phyloP scores from a whole-genome alignment of 495 filamentous ascomycete species.

The Tuber calosporum region DNA sequence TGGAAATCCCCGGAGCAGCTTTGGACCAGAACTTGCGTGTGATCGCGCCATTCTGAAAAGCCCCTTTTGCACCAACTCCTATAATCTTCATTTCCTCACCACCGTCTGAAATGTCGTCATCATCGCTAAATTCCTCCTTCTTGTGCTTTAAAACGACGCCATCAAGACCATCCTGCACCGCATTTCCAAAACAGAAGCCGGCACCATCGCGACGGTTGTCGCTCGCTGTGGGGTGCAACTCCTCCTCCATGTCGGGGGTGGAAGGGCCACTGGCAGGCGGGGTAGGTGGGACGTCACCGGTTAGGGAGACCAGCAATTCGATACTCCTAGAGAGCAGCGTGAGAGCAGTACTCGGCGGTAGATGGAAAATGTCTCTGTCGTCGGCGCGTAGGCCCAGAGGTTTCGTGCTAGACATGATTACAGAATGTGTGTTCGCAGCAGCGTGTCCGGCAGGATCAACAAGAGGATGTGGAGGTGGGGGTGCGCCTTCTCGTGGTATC shows the following conservation, averaged over 20 bases:
- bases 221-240: slow-evolving; percentile 27
- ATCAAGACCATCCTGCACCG: slow-evolving; percentile 42
- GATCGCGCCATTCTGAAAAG: slow-evolving; percentile 68
- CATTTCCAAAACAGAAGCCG: slow-evolving; percentile 35
- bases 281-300: slow-evolving; percentile 67
- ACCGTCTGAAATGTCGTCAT: slow-evolving; percentile 40
- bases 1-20: slow-evolving; percentile 65
- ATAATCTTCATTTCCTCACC: slow-evolving; percentile 48
- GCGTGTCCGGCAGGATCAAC: slow-evolving; percentile 26
- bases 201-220: slow-evolving; percentile 26
- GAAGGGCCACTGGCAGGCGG: slow-evolving; percentile 56
- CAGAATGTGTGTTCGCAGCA: slow-evolving; percentile 31
- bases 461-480: slow-evolving; percentile 29
- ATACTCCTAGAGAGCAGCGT: slow-evolving; percentile 66
- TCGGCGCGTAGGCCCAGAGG: slow-evolving; percentile 37
- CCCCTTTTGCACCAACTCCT: slow-evolving; percentile 55
- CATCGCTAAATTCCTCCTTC: slow-evolving; percentile 27
- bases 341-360: slow-evolving; percentile 68
- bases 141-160: slow-evolving; percentile 45
- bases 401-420: slow-evolving; percentile 32
- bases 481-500: slow-evolving; percentile 34
- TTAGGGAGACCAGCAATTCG: slow-evolving; percentile 62
- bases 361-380: slow-evolving; percentile 58
- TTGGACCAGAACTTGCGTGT: slow-evolving; percentile 89
- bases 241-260: slow-evolving; percentile 55